phyloP scores from a whole-genome alignment of 148 eudicot genomes.

The Nepenthes gracilis region DNA sequence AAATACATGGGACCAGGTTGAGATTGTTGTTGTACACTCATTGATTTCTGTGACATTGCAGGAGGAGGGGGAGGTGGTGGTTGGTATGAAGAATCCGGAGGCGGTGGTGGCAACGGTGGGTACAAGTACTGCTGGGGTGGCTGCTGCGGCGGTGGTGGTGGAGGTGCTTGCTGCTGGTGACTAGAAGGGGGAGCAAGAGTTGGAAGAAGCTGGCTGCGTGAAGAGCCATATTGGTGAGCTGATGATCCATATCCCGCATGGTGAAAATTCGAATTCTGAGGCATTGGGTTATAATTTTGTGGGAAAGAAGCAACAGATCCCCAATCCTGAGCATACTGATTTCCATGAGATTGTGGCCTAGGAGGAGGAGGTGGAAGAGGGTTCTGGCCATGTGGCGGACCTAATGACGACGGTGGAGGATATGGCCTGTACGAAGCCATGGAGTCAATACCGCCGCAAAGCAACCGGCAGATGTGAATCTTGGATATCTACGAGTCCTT shows the following conservation, averaged over 20 bases:
- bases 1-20: constrained; percentile 42
- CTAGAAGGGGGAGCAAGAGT: constrained; percentile 1
- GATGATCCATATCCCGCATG: constrained; percentile 26
- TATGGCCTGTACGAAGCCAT: constrained; percentile 91
- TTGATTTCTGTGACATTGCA: constrained; percentile 11
- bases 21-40: constrained; percentile 30
- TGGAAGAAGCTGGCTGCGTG: constrained; percentile 31
- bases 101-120: constrained; percentile 65
- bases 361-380: constrained; percentile 30
- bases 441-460: neutral
- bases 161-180: neutral
- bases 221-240: constrained; percentile 20
- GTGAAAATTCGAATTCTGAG: constrained; percentile 28
- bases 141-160: constrained; percentile 22
- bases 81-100: constrained; percentile 60
- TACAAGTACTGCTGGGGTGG: constrained; percentile 45
- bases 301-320: constrained; percentile 37
- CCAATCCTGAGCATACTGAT: constrained; percentile 65
- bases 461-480: too few relatives aligned
- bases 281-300: constrained; percentile 28
- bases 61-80: constrained; percentile 58
- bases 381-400: constrained; percentile 41
- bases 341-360: constrained; percentile 34
- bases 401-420: constrained; percentile 56
- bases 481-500: too few relatives aligned